These are phyloP conservation scores for Coprinopsis strossmayeri DNA, from an alignment of 768 basidiomycete genomes.

Conservation along the genomic window DNA sequence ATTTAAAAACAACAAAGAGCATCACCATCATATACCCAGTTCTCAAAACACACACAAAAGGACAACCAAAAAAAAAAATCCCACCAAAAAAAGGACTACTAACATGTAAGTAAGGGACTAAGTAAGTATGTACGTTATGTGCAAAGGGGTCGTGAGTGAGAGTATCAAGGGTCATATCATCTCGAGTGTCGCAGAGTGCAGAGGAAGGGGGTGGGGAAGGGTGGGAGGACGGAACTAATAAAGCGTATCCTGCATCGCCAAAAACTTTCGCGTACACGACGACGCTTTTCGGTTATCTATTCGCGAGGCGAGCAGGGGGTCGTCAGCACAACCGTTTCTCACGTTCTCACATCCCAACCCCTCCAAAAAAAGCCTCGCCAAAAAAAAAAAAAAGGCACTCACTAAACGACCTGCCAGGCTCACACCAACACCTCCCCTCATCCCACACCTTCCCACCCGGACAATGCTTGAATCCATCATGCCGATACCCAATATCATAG, in stretches of 20 bases:
- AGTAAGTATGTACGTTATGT: too few species aligned
- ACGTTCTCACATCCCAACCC: background rate
- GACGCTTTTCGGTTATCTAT: background rate
- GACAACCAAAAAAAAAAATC: too few species aligned
- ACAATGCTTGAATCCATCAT: background rate
- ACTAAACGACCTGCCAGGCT: slow-evolving; percentile 65
- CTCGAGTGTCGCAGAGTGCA: too few species aligned
- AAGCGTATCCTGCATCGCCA: background rate
- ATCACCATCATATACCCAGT: too few species aligned
- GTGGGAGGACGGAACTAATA: background rate
- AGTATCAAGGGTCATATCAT: too few species aligned
- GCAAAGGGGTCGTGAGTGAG: too few species aligned
- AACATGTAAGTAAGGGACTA: too few species aligned
- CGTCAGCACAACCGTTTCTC: background rate
- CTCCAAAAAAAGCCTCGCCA: background rate
- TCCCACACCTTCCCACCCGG: slow-evolving; percentile 40
- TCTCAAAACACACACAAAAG: too few species aligned
- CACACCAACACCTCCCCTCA: slow-evolving; percentile 64
- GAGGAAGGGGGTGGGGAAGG: background rate
- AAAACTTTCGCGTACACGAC: slow-evolving; percentile 1
- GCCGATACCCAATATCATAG: slow-evolving; percentile 55
- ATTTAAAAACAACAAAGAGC: too few species aligned
- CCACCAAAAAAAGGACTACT: too few species aligned
- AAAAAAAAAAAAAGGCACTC: slow-evolving; percentile 15
- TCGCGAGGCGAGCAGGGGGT: background rate